Evolutionary conservation across 345 rosid species (phyloP), one percentile per base, ranked within the genome.

Genomic region (Hibiscus mutabilis): DNA sequence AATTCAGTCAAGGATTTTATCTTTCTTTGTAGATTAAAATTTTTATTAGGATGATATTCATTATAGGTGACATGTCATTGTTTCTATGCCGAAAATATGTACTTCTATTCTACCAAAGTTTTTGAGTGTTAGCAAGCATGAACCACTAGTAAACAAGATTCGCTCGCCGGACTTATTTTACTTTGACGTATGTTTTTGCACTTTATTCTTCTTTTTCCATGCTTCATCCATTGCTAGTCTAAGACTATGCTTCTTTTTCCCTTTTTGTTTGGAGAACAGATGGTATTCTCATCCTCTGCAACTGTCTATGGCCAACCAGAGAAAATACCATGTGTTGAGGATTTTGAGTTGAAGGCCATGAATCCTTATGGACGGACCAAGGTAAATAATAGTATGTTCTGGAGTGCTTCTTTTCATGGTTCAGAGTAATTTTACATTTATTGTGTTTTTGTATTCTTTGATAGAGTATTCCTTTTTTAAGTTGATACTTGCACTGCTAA

Each of bases 241-340:
- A 71, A 51, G 44, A 27, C 22, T 19, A 25, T 16, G 2, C 72
- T 27, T 59, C 4, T 27, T 18, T 18, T 2, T 40, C 40, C 9
- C 6, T 35, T 35, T 37, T 47, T 55, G 7, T 51, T 37, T 11
- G 22, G 21, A 68, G 40, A 71, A 55, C 66, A 92, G 97, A 84
- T 92, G 90, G 97, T 90, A 46, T 95, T 95, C 79, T 95, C 99
- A n/a, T 95, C 99, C 59, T 92, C 97, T 24, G 90, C 99, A 31
- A 95, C 99, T 62, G 97, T 92, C 51, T 95, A 92, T 79, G 96
- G 97, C 76, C 97, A 95, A 79, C 99, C 99, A 14, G 91, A 89
- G 27, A 85, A 80, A 78, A 86, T 90, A 55, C 96, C 97, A 2
- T 91, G 97, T 76, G 85, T 80, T 33, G 99, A 91, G 84, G 89